phyloP scores from a whole-genome alignment of 257 asterid species.

The Vinca minor region DNA sequence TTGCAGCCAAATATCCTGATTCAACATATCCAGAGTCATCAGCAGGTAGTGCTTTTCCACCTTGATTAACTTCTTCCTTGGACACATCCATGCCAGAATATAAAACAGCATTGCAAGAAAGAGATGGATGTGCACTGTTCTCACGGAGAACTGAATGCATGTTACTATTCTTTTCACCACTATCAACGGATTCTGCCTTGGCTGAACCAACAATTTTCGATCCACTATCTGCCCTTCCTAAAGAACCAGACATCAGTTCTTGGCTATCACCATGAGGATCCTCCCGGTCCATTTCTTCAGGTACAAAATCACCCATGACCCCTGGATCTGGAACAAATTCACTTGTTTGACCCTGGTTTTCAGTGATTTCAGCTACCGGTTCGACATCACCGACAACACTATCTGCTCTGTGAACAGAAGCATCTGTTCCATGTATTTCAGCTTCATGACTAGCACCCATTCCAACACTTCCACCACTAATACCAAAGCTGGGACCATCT shows the following conservation, averaged over 20 bases:
- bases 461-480: conserved; percentile 97
- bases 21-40: conserved; percentile 80
- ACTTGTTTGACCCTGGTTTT: conserved; percentile 80
- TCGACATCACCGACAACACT: conserved; percentile 85
- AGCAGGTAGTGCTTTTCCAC: conserved; percentile 48
- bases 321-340: conserved; percentile 91
- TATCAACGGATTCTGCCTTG: conserved; percentile 90
- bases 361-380: conserved; percentile 79
- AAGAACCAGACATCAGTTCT: conserved; percentile 72
- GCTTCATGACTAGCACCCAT: conserved; percentile 99
- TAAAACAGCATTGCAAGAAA: conserved; percentile 90
- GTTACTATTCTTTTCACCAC: conserved; percentile 86
- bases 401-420: conserved; percentile 67
- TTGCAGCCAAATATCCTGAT: conserved; percentile 60
- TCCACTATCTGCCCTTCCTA: conserved; percentile 91
- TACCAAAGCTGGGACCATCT: conserved; percentile 82
- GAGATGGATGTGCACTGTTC: conserved; percentile 82
- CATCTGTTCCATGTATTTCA: conserved; percentile 83
- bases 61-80: conserved; percentile 90
- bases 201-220: conserved; percentile 82
- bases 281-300: conserved; percentile 83
- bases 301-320: conserved; percentile 92
- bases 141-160: conserved; percentile 43
- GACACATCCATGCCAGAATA: conserved; percentile 79
- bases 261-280: conserved; percentile 94